These are phyloP conservation scores for Parsonsia alboflavescens DNA, from an alignment of 257 asterid genomes.

Conservation along the genomic window DNA sequence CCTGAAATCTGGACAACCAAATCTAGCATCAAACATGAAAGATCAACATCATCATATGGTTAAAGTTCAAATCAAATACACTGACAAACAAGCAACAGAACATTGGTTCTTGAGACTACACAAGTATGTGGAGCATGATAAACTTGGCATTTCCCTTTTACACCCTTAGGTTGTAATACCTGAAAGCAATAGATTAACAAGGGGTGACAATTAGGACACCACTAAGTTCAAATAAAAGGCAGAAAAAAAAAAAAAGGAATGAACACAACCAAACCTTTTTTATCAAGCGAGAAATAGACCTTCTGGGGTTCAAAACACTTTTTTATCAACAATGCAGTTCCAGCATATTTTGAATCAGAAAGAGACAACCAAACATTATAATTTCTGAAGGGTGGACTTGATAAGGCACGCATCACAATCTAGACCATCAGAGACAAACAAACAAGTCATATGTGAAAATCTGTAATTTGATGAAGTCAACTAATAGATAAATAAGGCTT, in stretches of 20 bases:
- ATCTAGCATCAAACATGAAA: not conserved
- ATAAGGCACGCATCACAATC: conserved; percentile 72
- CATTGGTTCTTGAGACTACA: not conserved
- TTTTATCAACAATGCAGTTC: conserved; percentile 75
- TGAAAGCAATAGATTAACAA: not conserved
- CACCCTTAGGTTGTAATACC: not conserved
- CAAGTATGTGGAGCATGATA: not conserved
- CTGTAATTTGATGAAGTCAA: not conserved
- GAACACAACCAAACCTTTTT: conserved; percentile 41
- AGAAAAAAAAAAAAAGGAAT: not conserved
- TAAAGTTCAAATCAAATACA: not conserved
- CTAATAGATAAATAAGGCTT: not conserved
- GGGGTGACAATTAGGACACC: not conserved
- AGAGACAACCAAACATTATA: conserved; percentile 95
- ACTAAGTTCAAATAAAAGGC: not conserved
- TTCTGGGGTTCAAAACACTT: conserved; percentile 68
- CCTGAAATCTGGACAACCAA: not conserved
- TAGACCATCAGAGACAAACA: conserved; percentile 31
- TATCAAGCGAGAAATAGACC: conserved; percentile 81
- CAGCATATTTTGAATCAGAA: conserved; percentile 91
- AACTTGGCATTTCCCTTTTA: not conserved
- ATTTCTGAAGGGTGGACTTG: conserved; percentile 60
- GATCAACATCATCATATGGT: not conserved
- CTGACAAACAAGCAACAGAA: not conserved
- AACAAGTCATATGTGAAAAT: not conserved